Base-by-base conservation (phyloP, 768 basidiomycete genomes). In the Kwoniella dendrophila region DNA sequence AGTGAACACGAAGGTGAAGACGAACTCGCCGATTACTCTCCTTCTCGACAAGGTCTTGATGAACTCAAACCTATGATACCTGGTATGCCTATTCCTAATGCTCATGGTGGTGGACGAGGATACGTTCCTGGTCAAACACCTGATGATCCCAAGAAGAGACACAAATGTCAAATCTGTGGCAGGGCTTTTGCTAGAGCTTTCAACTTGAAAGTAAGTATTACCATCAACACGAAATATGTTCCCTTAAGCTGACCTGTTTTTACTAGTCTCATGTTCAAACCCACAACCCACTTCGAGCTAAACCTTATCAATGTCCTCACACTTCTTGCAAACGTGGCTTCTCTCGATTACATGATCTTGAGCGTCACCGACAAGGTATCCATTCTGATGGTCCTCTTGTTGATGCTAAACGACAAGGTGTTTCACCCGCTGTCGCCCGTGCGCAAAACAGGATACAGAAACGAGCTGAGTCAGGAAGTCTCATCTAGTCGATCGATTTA, bases 291-390 rank as follows among this genome's bases (percentile, higher is more conserved):
- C 87, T 90, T 78, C 84, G 93, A 63, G 81, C 88, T 51, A 97
- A 95, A 81, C 91, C 92, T 4, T 89, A 91, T 75, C 84, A 87
- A 45, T 97, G 93, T 79, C 89, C 88, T 43, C 90, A 95, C 79
- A 82, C 85, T 43, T 85, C 86, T 2, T 97, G 93, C 65, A 88
- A 88, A 33, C 87, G 93, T 56, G 90, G 90, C 20, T 97, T 97
- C 80, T 92, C 90, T 67, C 87, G 94, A 69, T 90, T 95, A 80
- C 93, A 97, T 75, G 93, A 97, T 73, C 82, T 97, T 7, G 90
- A 90, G 12, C 88, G 93, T 41, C 93, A 97, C 78, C 83, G 76
- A 47, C 77, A 78, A 60, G 77, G 77, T 41, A 76, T 77, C 63
- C 77, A 78, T 61, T 68, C 68, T 40, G 77, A 78, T 56, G 77